Evolutionary conservation across 2,329 filamentous ascomycete species (phyloP).

Genomic region (Ophiosphaerella herpotricha): DNA sequence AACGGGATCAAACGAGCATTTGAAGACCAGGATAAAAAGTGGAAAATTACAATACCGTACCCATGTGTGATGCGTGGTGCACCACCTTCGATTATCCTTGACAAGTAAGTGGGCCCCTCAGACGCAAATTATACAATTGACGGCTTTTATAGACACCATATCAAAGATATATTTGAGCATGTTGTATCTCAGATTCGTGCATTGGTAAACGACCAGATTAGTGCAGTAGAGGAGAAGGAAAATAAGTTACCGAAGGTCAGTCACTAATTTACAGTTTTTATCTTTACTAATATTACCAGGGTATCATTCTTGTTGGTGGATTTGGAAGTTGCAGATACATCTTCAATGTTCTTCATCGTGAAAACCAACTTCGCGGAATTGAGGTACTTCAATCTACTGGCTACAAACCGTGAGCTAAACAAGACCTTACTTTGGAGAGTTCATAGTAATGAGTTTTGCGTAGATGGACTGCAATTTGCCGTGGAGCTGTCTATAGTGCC

Average conservation of each 20-base stretch:
- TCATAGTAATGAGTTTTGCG: neutral
- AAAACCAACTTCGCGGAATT: conserved; percentile 9
- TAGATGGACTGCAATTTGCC: conserved; percentile 14
- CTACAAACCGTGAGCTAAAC: conserved; percentile 2
- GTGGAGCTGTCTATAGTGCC: conserved; percentile 12
- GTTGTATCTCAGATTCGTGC: conserved; percentile 6
- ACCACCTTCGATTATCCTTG: conserved; percentile 1
- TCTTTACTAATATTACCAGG: neutral
- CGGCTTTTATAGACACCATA: conserved; percentile 1
- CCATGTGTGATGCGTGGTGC: conserved; percentile 8
- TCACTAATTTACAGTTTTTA: neutral
- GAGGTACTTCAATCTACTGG: conserved; percentile 8
- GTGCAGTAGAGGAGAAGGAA: neutral
- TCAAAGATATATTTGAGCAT: conserved; percentile 7
- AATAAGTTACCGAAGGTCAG: conserved; percentile 3
- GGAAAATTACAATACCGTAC: conserved; percentile 9
- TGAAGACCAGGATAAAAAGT: conserved; percentile 7
- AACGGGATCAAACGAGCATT: conserved; percentile 26
- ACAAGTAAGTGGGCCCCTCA: neutral
- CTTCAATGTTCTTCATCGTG: conserved; percentile 3
- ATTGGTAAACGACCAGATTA: conserved; percentile 10
- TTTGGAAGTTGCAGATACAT: conserved; percentile 17
- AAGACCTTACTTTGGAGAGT: neutral
- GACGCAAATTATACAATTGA: neutral
- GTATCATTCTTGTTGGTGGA: conserved; percentile 13